Evolutionary conservation across 208 protist genomes (phyloP).

Genomic region (Zelonia costaricensis): DNA sequence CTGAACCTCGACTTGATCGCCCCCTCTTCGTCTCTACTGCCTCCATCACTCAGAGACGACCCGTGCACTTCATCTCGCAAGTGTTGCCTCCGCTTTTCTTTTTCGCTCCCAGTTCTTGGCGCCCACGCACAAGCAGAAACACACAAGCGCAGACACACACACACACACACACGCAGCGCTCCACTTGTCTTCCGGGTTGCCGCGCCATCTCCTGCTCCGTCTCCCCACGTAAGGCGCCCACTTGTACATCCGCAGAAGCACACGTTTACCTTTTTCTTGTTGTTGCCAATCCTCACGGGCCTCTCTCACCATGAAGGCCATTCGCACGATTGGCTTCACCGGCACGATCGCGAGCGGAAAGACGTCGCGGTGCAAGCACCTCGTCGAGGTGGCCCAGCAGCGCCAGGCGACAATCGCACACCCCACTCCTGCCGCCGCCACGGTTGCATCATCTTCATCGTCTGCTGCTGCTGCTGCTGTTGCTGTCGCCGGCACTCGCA

Average conservation of each 20-base stretch:
- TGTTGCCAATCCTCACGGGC: background rate
- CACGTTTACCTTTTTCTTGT: no score
- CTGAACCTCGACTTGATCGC: no score
- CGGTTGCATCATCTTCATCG: background rate
- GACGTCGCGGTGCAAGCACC: slow-evolving; percentile 59
- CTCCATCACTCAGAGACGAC: no score
- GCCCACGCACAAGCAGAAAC: background rate
- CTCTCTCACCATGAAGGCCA: slow-evolving; percentile 9
- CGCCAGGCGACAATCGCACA: slow-evolving; percentile 4
- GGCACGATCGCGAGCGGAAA: slow-evolving; percentile 86
- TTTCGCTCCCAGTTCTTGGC: background rate
- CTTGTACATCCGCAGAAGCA: background rate
- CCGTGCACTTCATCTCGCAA: no score
- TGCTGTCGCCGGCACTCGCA: no score
- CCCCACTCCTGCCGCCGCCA: background rate
- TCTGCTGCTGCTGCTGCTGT: no score
- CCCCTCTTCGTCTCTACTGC: no score
- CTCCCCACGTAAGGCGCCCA: no score
- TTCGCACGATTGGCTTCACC: slow-evolving; percentile 61
- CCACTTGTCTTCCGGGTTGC: no score
- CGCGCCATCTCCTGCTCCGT: no score
- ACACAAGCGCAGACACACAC: background rate
- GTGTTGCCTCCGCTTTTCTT: no score
- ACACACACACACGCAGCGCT: background rate
- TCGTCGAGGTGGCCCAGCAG: slow-evolving; percentile 34